A percentile compares a stretch with the other conserved stretches of the same genome.
Conservation (phyloP, 1,284 basidiomycete genomes). For the Sanguinoderma infundibulare region DNA sequence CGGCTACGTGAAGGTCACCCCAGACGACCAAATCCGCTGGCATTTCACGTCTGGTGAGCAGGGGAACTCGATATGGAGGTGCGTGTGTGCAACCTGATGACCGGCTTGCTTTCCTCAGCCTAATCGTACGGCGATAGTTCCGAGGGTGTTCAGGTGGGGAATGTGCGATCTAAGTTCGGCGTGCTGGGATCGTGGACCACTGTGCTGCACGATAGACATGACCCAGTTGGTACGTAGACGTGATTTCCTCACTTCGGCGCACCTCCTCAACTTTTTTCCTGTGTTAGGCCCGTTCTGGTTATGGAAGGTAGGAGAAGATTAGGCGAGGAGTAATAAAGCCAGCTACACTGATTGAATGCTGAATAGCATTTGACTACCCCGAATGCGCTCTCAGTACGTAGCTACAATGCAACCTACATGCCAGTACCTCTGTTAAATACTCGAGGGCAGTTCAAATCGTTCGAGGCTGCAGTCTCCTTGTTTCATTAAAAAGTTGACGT, state of each 20-base stretch:
- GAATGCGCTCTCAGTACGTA: too few relatives aligned
- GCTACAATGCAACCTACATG: too few relatives aligned
- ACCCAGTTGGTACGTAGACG: constrained; percentile 40
- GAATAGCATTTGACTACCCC: too few relatives aligned
- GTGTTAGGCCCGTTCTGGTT: constrained; percentile 40
- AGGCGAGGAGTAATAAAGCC: background rate
- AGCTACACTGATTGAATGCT: too few relatives aligned
- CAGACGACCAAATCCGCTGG: constrained; percentile 62
- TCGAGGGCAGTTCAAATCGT: too few relatives aligned
- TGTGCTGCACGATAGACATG: constrained; percentile 56
- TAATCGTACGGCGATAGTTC: constrained; percentile 43
- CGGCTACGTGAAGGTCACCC: constrained; percentile 60
- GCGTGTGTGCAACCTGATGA: constrained; percentile 19
- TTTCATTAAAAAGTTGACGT: too few relatives aligned
- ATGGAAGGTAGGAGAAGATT: constrained; percentile 28
- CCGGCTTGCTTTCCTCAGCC: background rate
- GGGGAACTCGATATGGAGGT: constrained; percentile 68
- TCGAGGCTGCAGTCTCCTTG: too few relatives aligned
- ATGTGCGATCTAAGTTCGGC: constrained; percentile 60
- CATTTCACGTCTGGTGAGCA: constrained; percentile 64
- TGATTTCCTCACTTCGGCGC: too few relatives aligned
- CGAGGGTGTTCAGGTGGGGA: constrained; percentile 67
- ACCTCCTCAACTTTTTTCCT: background rate
- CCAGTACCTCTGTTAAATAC: too few relatives aligned
- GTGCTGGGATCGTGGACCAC: constrained; percentile 74